Percentiles rank a stretch among this genome's conserved stretches.
Conservation (phyloP, 345 rosid species). For the Euclidium syriacum region DNA sequence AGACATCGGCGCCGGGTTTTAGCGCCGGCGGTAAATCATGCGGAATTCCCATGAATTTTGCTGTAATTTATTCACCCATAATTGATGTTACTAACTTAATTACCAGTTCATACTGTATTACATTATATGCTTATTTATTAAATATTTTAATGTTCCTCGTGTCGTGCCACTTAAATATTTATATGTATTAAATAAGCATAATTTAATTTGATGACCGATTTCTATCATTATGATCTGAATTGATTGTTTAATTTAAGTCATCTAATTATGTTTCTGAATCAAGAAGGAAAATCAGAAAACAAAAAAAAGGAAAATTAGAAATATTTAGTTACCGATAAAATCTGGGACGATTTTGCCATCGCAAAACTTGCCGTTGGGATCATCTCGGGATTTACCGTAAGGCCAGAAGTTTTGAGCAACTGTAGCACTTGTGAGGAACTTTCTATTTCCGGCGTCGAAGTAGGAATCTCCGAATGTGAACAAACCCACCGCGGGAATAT, state of each 20-base stretch:
- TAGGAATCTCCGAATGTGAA: constrained; percentile 29
- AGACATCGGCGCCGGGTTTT: constrained; percentile 3
- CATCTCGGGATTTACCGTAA: constrained; percentile 25
- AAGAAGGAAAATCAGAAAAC: too few relatives aligned
- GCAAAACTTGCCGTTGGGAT: constrained; percentile 22
- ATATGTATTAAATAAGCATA: neutral
- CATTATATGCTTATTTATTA: too few relatives aligned
- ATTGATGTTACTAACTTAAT: neutral
- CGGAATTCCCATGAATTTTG: constrained; percentile 24
- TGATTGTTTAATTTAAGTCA: too few relatives aligned
- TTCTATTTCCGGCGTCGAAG: constrained; percentile 28
- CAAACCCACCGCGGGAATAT: constrained; percentile 16
- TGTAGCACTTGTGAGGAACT: neutral
- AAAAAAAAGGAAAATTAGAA: too few relatives aligned
- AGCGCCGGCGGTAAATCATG: constrained; percentile 8
- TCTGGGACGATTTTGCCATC: constrained; percentile 33
- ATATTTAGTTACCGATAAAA: constrained; percentile 20
- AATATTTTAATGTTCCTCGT: too few relatives aligned
- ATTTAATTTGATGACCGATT: neutral
- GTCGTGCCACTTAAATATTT: too few relatives aligned
- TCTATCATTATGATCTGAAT: too few relatives aligned
- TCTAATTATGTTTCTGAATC: too few relatives aligned
- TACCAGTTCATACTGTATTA: too few relatives aligned
- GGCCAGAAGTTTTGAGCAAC: constrained; percentile 23
- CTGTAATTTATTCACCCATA: neutral